These are phyloP conservation scores for Scheffersomyces amazonensis DNA, from an alignment of 805 yeast genomes.

Conservation along the genomic window DNA sequence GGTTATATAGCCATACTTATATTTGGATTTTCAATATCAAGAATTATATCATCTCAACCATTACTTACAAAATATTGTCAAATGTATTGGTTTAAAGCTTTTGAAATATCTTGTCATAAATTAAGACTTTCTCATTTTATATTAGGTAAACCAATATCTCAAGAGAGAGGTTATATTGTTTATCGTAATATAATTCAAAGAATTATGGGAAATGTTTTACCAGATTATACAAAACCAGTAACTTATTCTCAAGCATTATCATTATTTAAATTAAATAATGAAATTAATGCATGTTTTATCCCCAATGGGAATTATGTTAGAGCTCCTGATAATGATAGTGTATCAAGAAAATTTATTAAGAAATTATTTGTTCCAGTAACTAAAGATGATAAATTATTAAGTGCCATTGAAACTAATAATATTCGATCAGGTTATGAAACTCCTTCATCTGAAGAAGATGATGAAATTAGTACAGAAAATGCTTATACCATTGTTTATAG, in stretches of 20 bases:
- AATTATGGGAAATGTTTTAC: conserved; percentile 36
- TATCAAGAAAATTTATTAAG: conserved; percentile 60
- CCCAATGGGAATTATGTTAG: conserved; percentile 82
- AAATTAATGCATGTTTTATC: conserved; percentile 55
- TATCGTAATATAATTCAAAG: conserved; percentile 51
- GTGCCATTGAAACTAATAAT: conserved; percentile 3
- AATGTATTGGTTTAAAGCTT: conserved; percentile 61
- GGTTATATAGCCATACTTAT: not conserved
- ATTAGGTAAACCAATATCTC: conserved; percentile 55
- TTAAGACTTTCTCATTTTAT: conserved; percentile 83
- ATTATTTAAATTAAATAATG: conserved; percentile 41
- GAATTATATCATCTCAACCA: conserved; percentile 3
- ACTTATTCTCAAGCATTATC: conserved; percentile 42
- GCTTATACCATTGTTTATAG: conserved; percentile 76
- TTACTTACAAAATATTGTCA: conserved; percentile 30
- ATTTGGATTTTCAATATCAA: not conserved
- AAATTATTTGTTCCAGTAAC: conserved; percentile 81
- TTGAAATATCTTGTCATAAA: conserved; percentile 50
- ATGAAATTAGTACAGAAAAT: conserved; percentile 31
- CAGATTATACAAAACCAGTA: conserved; percentile 61
- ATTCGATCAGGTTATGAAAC: conserved; percentile 20
- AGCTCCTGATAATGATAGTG: conserved; percentile 82
- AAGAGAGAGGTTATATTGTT: conserved; percentile 67
- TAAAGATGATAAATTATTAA: conserved; percentile 62
- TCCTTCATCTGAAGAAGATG: conserved; percentile 34